phyloP scores from a whole-genome alignment of 2,329 filamentous ascomycete species.

The Colletotrichum orbiculare region DNA sequence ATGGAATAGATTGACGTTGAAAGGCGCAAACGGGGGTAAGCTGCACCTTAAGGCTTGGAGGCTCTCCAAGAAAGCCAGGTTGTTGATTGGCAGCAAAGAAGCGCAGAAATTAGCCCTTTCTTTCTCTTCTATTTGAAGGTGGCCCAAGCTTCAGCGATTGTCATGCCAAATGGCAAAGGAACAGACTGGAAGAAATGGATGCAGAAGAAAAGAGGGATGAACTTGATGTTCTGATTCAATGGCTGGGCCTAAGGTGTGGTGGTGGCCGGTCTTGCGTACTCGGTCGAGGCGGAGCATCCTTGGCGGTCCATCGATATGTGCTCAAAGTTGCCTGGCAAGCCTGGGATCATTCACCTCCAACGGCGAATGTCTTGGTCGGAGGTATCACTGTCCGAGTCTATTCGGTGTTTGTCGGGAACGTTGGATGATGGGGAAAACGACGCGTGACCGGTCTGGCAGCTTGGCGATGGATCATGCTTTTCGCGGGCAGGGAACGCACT shows the following conservation, averaged over 20 bases:
- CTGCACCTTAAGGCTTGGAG: slow-evolving; percentile 8
- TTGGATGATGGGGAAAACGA: neutral
- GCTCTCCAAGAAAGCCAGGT: neutral
- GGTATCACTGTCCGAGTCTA: neutral
- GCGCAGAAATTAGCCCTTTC: neutral
- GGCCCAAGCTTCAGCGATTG: slow-evolving; percentile 22
- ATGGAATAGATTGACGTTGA: slow-evolving; percentile 10
- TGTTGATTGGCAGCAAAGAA: slow-evolving; percentile 12
- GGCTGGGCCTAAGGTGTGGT: neutral
- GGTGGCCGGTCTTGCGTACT: slow-evolving; percentile 32
- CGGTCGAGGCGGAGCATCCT: slow-evolving; percentile 32
- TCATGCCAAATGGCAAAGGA: neutral
- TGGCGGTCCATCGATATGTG: slow-evolving; percentile 16
- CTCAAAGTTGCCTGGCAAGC: no score
- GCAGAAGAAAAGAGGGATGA: slow-evolving; percentile 26
- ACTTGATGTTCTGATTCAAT: slow-evolving; percentile 10
- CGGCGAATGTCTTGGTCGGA: neutral
- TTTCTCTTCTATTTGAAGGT: slow-evolving; percentile 3
- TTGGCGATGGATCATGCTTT: slow-evolving; percentile 18
- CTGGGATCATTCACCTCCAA: no score
- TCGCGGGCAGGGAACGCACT: neutral
- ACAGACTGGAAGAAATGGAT: slow-evolving; percentile 4
- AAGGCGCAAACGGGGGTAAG: slow-evolving; percentile 13
- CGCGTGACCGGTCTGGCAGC: slow-evolving; percentile 9
- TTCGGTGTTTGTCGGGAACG: neutral